Evolutionary conservation across 768 basidiomycete species (phyloP), one percentile per base, ranked within the genome.

Genomic region (Tephrocybe sp.): DNA sequence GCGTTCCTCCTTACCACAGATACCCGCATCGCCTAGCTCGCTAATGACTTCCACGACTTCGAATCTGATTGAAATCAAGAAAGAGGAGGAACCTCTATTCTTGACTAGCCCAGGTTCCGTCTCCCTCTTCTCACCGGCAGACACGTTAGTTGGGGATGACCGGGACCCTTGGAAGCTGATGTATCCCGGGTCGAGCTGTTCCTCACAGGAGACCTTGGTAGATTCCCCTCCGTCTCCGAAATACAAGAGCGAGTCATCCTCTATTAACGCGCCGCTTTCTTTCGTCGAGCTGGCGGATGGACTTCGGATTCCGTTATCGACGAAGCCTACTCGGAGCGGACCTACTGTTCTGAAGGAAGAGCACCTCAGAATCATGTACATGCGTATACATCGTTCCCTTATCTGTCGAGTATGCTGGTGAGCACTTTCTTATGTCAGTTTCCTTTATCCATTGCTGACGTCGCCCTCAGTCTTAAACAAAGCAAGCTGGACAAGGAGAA

Each of bases 391-490:
- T 25, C 11, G 22, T 13, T 9, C 16, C 13, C 9, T 30, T 8
- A 28, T 51, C 16, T 51, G 49, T 19, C 49, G 49, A 12, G 39
- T 51, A 43, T 51, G 49, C 49, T 44, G 44, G 49, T 51, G 9
- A n/a, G 49, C 44, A 1, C 21, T 8, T 19, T 11, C 21, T 38
- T 24, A 4, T 15, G 22, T 1, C 38, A 27, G 5, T 12, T 4
- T 9, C 26, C 18, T 15, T 37, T 38, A 6, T 7, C 13, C 22
- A 9, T 16, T 26, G 6, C 13, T 27, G 6, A 30, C 19, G 0
- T 8, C 8, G 18, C 1, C 22, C n/a, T 13, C 13, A 51, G 49
- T 26, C 27, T 51, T 13, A 21, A 51, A 30, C 35, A 30, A 31
- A 44, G 38, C 16, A 44, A 44, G 16, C 27, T 51, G 22, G 18